These are phyloP conservation scores for Fusarium pseudocircinatum DNA, from an alignment of 2,329 filamentous ascomycete species.

Conservation along the genomic window DNA sequence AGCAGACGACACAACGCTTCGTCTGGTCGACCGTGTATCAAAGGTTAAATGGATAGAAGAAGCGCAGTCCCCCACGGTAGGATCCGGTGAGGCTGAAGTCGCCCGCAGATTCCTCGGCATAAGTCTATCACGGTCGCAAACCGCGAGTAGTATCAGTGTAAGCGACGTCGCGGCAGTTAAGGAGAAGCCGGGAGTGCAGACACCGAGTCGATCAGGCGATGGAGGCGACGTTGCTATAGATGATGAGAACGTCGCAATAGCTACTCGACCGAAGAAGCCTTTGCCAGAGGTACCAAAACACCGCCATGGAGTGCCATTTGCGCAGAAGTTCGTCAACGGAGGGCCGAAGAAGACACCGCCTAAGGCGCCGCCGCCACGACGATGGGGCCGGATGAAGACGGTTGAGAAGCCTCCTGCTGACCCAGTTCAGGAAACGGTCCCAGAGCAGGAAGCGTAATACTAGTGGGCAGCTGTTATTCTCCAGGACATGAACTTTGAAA, in stretches of 20 bases:
- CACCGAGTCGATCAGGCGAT: conserved; percentile 69
- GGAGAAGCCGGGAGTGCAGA: conserved; percentile 84
- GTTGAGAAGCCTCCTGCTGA: conserved; percentile 46
- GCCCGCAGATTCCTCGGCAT: conserved; percentile 74
- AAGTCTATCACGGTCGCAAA: conserved; percentile 71
- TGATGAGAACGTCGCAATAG: conserved; percentile 36
- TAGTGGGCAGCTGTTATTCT: not conserved
- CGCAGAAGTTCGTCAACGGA: conserved; percentile 46
- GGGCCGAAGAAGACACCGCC: conserved; percentile 54
- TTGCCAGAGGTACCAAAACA: conserved; percentile 66
- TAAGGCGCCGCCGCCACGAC: conserved; percentile 58
- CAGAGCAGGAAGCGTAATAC: conserved; percentile 24
- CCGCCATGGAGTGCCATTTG: conserved; percentile 61
- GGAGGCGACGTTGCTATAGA: conserved; percentile 38
- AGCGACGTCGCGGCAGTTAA: conserved; percentile 80
- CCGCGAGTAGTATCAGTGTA: conserved; percentile 79
- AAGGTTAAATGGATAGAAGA: conserved; percentile 74
- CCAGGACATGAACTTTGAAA: not conserved
- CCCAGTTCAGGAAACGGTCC: conserved; percentile 37
- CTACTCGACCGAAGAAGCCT: conserved; percentile 55
- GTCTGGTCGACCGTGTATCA: conserved; percentile 79
- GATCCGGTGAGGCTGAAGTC: conserved; percentile 56
- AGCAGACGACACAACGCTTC: conserved; percentile 80
- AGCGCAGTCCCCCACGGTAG: conserved; percentile 40
- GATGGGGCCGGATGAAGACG: conserved; percentile 54